Evolutionary conservation across 139 green algal genomes (phyloP).

Genomic region (Mesotaenium endlicherianum): DNA sequence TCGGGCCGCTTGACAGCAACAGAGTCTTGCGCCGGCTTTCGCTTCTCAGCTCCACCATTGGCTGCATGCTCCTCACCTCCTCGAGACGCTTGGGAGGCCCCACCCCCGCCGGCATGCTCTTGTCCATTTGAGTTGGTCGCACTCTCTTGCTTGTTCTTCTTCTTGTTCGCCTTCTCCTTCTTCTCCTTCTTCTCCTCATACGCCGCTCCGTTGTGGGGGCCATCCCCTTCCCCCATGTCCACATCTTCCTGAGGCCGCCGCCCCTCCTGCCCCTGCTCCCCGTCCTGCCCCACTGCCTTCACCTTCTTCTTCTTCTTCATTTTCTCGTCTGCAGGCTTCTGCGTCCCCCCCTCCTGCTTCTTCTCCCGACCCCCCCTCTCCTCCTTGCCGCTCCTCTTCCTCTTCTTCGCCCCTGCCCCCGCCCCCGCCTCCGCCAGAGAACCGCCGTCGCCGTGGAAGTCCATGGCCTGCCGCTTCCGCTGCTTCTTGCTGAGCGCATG

Average conservation of each 20-base stretch:
- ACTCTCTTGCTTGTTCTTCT: not conserved
- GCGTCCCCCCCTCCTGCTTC: not conserved
- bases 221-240: too few relatives aligned
- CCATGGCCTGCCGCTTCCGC: constrained; percentile 3
- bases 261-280: too few relatives aligned
- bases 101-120: too few relatives aligned
- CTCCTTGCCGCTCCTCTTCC: not conserved
- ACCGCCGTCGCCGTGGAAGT: not conserved
- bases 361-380: not conserved
- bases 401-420: not conserved
- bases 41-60: not conserved
- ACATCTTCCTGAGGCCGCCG: too few relatives aligned
- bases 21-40: not conserved
- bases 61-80: not conserved
- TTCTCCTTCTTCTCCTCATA: not conserved
- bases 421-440: not conserved
- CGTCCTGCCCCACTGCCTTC: not conserved
- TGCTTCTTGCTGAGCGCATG: constrained; percentile 18
- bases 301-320: constrained; percentile 15
- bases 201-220: not conserved
- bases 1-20: too few relatives aligned
- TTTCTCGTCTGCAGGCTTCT: not conserved
- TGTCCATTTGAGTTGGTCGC: too few relatives aligned
- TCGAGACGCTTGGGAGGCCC: too few relatives aligned
- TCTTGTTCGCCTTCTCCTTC: constrained; percentile 12